A percentile compares a stretch with the other conserved stretches of the same genome.
These are phyloP conservation scores for Dipteronia sinensis DNA, from an alignment of 345 rosid species.

Conservation along the genomic window DNA sequence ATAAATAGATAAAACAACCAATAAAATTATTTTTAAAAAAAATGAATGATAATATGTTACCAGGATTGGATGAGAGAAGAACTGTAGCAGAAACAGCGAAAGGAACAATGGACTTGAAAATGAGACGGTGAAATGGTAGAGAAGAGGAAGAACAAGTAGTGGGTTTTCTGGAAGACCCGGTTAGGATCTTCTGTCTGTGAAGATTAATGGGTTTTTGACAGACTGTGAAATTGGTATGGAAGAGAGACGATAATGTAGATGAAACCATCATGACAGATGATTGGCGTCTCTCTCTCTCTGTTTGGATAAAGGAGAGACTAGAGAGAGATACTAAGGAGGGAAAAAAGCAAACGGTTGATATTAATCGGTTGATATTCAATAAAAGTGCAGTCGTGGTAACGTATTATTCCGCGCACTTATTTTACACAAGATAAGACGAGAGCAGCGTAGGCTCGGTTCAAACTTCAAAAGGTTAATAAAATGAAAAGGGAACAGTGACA, in stretches of 20 bases:
- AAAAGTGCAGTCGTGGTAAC: neutral
- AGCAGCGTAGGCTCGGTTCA: too few species aligned
- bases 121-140: conserved; percentile 21
- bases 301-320: neutral
- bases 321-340: neutral
- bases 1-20: neutral
- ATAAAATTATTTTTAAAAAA: neutral
- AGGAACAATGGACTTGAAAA: conserved; percentile 52
- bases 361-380: neutral
- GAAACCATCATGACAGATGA: conserved; percentile 29
- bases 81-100: conserved; percentile 70
- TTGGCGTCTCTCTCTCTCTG: neutral
- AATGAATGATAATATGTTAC: conserved; percentile 25
- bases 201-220: conserved; percentile 33
- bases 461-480: neutral
- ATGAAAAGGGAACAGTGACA: too few species aligned
- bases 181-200: conserved; percentile 17
- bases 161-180: conserved; percentile 8
- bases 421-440: neutral
- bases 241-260: conserved; percentile 32
- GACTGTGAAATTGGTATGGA: conserved; percentile 27
- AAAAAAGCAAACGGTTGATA: conserved; percentile 29
- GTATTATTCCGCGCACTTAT: neutral
- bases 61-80: conserved; percentile 67
- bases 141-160: conserved; percentile 21